Conservation (phyloP, 345 rosid species). For the Eucalyptus marginata region DNA sequence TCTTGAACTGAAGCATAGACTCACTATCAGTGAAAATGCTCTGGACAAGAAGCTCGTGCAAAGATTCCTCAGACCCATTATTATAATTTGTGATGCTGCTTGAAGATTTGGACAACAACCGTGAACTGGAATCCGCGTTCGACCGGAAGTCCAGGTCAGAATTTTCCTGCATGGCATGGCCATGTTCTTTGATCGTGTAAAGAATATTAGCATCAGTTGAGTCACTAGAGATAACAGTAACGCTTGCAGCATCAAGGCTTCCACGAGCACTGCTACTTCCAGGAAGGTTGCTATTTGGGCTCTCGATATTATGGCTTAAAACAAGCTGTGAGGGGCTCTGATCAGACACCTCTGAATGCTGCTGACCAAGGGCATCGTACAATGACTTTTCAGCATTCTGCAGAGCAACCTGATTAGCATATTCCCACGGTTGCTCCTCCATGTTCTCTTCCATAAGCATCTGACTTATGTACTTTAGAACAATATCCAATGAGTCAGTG, state of each 20-base stretch:
- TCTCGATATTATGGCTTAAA: not conserved
- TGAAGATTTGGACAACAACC: not conserved
- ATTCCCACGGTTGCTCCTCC: constrained; percentile 39
- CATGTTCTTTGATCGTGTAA: not conserved
- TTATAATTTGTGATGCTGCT: not conserved
- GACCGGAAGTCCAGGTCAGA: not conserved
- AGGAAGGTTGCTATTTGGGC: not conserved
- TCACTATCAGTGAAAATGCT: constrained; percentile 42
- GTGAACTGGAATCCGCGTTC: not conserved
- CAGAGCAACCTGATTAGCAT: constrained; percentile 43
- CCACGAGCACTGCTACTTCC: not conserved
- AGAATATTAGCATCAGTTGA: not conserved
- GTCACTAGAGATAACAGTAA: not conserved
- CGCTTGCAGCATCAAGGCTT: not conserved
- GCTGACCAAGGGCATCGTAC: constrained; percentile 38
- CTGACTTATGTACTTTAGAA: constrained; percentile 55
- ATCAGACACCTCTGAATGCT: constrained; percentile 3
- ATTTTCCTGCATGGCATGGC: not conserved
- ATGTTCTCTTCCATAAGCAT: constrained; percentile 72
- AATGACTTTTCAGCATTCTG: constrained; percentile 59
- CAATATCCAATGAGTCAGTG: constrained; percentile 28
- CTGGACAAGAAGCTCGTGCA: constrained; percentile 29
- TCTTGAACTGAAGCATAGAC: constrained; percentile 50
- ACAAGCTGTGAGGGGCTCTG: not conserved
- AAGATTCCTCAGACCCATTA: constrained; percentile 16